Base-by-base conservation (phyloP, 2,329 filamentous ascomycete species). In the Ambrosiella xylebori region DNA sequence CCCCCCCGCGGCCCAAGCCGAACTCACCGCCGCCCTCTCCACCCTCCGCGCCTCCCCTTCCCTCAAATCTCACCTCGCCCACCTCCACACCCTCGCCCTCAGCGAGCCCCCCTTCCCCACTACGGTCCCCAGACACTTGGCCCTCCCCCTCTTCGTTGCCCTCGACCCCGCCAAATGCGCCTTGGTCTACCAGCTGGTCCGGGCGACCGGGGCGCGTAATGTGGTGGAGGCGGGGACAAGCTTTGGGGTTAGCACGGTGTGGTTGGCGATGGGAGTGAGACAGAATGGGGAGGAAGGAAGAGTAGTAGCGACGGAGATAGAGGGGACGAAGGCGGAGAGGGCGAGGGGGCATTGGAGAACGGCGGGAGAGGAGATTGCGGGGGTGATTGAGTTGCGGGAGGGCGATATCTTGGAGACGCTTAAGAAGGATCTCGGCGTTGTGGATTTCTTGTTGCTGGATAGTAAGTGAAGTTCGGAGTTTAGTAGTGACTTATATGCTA, bases 161-260 rank as follows among this genome's bases (percentile, higher is more conserved):
- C 70, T 84, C 1, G 78, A 81, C 41, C 67, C 71, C 7, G 78
- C 82, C 64, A 83, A 83, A 65, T 77, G 73, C 63, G 69, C 74
- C 2, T 71, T 81, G 44, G 67, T 79, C 1, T 82, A 83, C 65
- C 74, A 76, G 15, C 69, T 83, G 0, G 64, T 74, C 2, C 71
- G 72, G 2, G 69, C 73, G 9, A 74, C 67, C 8, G 70, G 73
- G 1, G 79, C 79, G 0, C 69, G 68, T 1, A 72, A 72, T 47
- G 68, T 82, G 19, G 73, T 83, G 41, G 80, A 84, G 64, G 79
- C 77, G 0, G 80, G 80, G 0, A 83, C 80, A 0, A 77, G 74
- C 47, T 83, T 79, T 59, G 80, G 80, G 1, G 73, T 84, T 1
- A 79, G 75, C 58, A 82, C 80, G 0, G 79, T 83, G 50, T 84